These are phyloP conservation scores for Stephania cephalantha DNA, from an alignment of 164 flowering plant species.

Conservation along the genomic window DNA sequence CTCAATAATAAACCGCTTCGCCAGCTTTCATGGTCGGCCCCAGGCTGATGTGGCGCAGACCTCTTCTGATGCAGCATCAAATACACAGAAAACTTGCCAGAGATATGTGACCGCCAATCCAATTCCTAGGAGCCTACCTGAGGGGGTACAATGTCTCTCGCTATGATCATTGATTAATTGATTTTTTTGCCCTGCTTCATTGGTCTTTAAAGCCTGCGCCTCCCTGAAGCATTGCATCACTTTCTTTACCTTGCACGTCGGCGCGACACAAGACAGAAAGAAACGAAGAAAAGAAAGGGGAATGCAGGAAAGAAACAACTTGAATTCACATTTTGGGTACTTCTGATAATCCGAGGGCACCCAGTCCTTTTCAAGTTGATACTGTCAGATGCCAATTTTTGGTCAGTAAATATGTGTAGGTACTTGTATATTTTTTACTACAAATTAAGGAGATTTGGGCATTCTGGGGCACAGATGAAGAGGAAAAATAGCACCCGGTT, in stretches of 20 bases:
- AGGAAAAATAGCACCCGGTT: not conserved
- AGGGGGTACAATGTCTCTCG: constrained; percentile 72
- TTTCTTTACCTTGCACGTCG: not conserved
- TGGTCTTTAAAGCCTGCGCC: constrained; percentile 19
- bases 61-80: constrained; percentile 31
- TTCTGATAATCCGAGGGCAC: not conserved
- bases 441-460: constrained; percentile 1
- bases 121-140: constrained; percentile 65
- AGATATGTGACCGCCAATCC: constrained; percentile 68
- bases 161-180: constrained; percentile 53
- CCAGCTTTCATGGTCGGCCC: constrained; percentile 57
- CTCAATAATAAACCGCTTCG: constrained; percentile 72
- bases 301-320: constrained; percentile 4
- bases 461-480: not conserved
- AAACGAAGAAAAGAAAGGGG: not conserved
- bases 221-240: constrained; percentile 7
- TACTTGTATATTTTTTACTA: not conserved
- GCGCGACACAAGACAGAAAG: not conserved
- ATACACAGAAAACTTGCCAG: constrained; percentile 36
- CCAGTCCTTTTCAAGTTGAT: not conserved
- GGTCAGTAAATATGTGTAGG: constrained; percentile 5
- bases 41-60: constrained; percentile 33
- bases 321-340: constrained; percentile 1
- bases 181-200: constrained; percentile 23
- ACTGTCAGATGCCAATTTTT: not conserved